Evolutionary conservation across 73 alveolate genomes (phyloP), one percentile per base, ranked within the genome.

Genomic region (Tetrahymena malaccensis): DNA sequence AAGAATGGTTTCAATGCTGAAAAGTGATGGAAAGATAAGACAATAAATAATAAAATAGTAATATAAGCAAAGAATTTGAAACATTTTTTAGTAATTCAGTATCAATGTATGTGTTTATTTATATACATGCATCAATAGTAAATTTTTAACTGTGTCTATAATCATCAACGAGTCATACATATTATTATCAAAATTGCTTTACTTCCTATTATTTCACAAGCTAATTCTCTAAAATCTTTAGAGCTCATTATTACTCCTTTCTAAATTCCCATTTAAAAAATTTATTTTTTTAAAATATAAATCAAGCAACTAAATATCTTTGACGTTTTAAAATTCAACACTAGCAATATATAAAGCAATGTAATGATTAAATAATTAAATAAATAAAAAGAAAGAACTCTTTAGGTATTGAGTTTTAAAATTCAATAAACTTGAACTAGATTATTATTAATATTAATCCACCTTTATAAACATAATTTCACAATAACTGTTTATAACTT

Each of bases 1-100:
- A 56, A 85, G 31, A 95, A 95, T 85, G 97, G 97, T 85, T 95
- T 95, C 58, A 95, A 93, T 95, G 94, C 70, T 95, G 97, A 95
- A 70, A 70, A 70, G 89, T 70, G 89, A 70, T 11, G 21, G 37
- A 11, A 70, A 70, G 40, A 70, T 70, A 27, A 8, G 9, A 7
- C 37, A 31, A 70, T 25, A 22, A 11, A 27, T 70, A 50, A 15
- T 50, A 50, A 50, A 3, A 11, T 11, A 50, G 83, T 50, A 50
- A 50, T 50, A 10, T 50, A 50, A 50, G 83, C 27, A 50, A 50
- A 50, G 1, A 50, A 50, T 50, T 44, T 40, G 31, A 13, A 21
- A 50, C 1, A 15, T 50, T 50, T 50, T 50, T 50, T 50, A 50
- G 83, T 50, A 50, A 50, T 6, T 19, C 25, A 50, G 31, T 50